phyloP scores from a whole-genome alignment of 768 basidiomycete species.

The Termitomyces sp. region DNA sequence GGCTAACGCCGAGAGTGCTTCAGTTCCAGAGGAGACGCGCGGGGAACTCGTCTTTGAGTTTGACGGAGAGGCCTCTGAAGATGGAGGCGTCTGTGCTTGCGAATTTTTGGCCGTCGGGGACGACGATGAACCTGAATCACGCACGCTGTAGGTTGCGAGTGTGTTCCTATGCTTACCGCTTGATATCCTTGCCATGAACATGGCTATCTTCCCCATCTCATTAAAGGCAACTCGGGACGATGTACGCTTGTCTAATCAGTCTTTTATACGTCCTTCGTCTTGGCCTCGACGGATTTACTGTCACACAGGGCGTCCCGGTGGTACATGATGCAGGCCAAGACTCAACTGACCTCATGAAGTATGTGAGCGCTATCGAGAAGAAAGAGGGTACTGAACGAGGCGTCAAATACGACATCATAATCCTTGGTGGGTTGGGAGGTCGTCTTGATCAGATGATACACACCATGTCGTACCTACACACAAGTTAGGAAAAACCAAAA shows the following conservation, averaged over 20 bases:
- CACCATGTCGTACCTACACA: slow-evolving; percentile 78
- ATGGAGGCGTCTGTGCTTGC: slow-evolving; percentile 71
- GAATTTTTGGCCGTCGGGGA: slow-evolving; percentile 55
- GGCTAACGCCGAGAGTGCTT: slow-evolving; percentile 69
- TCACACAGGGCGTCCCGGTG: slow-evolving; percentile 59
- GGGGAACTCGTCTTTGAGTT: slow-evolving; percentile 71
- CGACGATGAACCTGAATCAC: slow-evolving; percentile 13
- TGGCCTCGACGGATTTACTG: no score
- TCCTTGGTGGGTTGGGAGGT: slow-evolving; percentile 87
- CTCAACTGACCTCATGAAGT: no score
- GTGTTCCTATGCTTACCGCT: not conserved
- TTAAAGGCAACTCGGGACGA: slow-evolving; percentile 85
- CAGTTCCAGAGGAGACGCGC: slow-evolving; percentile 71
- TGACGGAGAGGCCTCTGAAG: slow-evolving; percentile 60
- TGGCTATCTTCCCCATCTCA: slow-evolving; percentile 77
- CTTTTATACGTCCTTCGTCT: slow-evolving; percentile 44
- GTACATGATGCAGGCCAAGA: slow-evolving; percentile 62
- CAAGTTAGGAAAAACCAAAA: slow-evolving; percentile 60
- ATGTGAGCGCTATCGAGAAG: slow-evolving; percentile 52
- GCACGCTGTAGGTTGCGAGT: slow-evolving; percentile 6
- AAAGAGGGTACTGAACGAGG: slow-evolving; percentile 41
- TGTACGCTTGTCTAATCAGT: slow-evolving; percentile 62
- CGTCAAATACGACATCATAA: slow-evolving; percentile 63
- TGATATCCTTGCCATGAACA: not conserved
- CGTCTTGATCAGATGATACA: slow-evolving; percentile 94